A percentile compares a stretch with the other conserved stretches of the same genome.
phyloP scores from a whole-genome alignment of 2,329 filamentous ascomycete species.

The Dissoconium aciculare region DNA sequence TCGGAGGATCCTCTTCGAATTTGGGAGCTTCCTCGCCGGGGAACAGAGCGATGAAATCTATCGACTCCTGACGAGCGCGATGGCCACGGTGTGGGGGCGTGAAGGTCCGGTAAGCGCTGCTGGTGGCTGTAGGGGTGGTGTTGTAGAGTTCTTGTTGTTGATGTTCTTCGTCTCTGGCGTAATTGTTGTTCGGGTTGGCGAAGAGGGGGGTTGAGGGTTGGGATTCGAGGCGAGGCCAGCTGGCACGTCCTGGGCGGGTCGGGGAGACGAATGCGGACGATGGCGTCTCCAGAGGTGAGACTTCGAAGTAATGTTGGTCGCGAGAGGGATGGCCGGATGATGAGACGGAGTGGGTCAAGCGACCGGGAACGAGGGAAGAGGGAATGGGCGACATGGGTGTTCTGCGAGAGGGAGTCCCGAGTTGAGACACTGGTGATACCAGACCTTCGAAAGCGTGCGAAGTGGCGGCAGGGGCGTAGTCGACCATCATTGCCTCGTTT shows the following conservation, averaged over 20 bases:
- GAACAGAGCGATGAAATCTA: neutral
- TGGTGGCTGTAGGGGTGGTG: neutral
- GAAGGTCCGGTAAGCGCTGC: neutral
- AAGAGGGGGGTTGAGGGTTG: neutral
- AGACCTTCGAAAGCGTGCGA: too few species aligned
- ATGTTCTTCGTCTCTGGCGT: neutral
- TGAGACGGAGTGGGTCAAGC: neutral
- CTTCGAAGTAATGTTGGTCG: neutral
- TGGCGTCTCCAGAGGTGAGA: neutral
- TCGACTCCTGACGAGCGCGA: neutral
- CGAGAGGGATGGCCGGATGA: neutral
- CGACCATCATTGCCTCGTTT: too few species aligned
- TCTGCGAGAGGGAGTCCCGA: too few species aligned
- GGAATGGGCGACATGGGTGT: too few species aligned
- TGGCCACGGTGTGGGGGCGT: neutral
- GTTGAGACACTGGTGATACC: too few species aligned
- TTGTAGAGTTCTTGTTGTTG: neutral
- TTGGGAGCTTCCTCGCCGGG: too few species aligned
- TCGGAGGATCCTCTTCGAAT: slow-evolving; percentile 25
- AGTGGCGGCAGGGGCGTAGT: too few species aligned
- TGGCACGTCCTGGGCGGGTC: too few species aligned
- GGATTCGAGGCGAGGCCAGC: too few species aligned
- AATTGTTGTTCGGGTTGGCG: neutral
- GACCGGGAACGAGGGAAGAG: neutral
- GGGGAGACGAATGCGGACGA: too few species aligned